These are phyloP conservation scores for Pisolithus sp. DNA, from an alignment of 768 basidiomycete genomes.

Conservation along the genomic window DNA sequence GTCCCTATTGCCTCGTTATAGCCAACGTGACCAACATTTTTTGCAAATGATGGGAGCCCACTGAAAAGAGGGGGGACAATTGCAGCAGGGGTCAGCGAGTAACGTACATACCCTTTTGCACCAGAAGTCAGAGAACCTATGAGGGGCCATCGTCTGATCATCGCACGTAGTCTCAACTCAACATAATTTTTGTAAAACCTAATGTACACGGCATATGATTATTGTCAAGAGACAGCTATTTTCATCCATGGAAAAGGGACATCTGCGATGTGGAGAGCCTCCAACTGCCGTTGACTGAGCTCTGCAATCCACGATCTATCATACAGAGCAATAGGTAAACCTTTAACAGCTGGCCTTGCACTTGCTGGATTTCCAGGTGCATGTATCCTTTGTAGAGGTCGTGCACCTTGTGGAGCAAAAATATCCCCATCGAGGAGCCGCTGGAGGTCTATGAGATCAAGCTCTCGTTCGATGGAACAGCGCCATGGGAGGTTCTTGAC, in stretches of 20 bases:
- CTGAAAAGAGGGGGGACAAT: too few relatives aligned
- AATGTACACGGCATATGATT: too few relatives aligned
- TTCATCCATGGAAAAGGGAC: conserved; percentile 1
- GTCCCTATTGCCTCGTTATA: too few relatives aligned
- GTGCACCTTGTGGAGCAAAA: not conserved
- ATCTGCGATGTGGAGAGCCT: not conserved
- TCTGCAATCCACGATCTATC: not conserved
- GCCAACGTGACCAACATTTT: too few relatives aligned
- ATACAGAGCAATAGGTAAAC: conserved; percentile 2
- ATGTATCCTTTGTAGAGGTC: not conserved
- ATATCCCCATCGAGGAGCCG: conserved; percentile 1
- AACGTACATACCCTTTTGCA: too few relatives aligned
- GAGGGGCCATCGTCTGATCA: too few relatives aligned
- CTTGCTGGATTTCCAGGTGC: not conserved
- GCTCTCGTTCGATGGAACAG: not conserved
- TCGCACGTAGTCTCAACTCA: too few relatives aligned
- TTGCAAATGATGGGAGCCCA: too few relatives aligned
- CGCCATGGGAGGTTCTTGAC: conserved; percentile 8
- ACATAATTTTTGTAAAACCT: too few relatives aligned
- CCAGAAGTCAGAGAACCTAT: too few relatives aligned
- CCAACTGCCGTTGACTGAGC: conserved; percentile 1
- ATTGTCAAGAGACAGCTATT: not conserved
- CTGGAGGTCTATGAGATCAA: not conserved
- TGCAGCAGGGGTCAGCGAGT: too few relatives aligned
- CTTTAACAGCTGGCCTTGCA: not conserved